Evolutionary conservation across 2,329 filamentous ascomycete species (phyloP).

Genomic region (Penicillium sp.): DNA sequence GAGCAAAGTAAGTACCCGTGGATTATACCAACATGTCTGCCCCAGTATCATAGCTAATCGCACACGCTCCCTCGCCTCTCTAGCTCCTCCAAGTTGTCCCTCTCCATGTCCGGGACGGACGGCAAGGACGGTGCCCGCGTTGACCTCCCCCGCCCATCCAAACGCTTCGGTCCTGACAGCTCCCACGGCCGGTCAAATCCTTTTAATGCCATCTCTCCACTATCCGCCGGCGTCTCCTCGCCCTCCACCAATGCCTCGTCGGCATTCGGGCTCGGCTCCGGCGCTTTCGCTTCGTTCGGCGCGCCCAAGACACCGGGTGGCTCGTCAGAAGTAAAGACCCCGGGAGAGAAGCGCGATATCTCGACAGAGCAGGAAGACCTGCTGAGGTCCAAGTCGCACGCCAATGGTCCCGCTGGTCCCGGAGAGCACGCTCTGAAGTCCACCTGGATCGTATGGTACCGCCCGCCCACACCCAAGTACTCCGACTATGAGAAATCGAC

Average conservation of each 20-base stretch:
- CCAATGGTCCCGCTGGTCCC: constrained; percentile 42
- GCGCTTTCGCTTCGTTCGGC: constrained; percentile 96
- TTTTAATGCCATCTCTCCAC: constrained; percentile 76
- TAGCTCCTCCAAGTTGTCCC: constrained; percentile 87
- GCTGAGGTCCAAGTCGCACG: constrained; percentile 50
- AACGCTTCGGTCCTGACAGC: constrained; percentile 75
- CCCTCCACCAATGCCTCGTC: constrained; percentile 79
- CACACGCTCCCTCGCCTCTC: constrained; percentile 19
- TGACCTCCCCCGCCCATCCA: constrained; percentile 69
- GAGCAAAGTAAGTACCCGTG: constrained; percentile 52
- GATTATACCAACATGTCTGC: neutral
- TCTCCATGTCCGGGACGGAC: constrained; percentile 72
- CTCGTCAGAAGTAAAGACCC: constrained; percentile 76
- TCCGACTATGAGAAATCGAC: constrained; percentile 98
- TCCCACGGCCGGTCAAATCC: constrained; percentile 78
- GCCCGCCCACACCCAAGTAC: constrained; percentile 94
- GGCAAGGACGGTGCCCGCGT: constrained; percentile 60
- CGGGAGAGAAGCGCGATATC: constrained; percentile 67
- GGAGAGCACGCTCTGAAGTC: constrained; percentile 72
- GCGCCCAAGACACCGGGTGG: constrained; percentile 85
- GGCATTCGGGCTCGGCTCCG: constrained; percentile 91
- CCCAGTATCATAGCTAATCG: constrained; percentile 31
- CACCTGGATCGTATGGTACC: constrained; percentile 96
- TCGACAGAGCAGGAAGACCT: constrained; percentile 49
- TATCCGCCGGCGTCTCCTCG: constrained; percentile 72